Evolutionary conservation across 352 stramenopile genomes (phyloP).

Genomic region (Pythium aphanidermatum): DNA sequence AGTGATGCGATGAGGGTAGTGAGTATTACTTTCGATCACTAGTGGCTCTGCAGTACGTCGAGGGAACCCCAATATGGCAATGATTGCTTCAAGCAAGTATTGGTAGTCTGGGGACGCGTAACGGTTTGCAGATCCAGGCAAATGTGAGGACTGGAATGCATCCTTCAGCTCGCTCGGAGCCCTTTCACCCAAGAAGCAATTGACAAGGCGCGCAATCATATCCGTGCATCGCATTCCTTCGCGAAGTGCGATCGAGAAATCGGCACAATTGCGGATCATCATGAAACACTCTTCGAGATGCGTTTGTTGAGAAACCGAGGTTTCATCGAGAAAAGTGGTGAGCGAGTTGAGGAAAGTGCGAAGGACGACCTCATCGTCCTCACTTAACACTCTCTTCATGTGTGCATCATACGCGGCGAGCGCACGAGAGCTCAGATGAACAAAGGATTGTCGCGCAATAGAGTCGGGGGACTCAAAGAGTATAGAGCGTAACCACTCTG

Average conservation of each 20-base stretch:
- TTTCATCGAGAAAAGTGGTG: conserved; percentile 63
- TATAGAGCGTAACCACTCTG: conserved; percentile 55
- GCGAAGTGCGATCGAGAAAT: conserved; percentile 45
- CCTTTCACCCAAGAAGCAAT: conserved; percentile 78
- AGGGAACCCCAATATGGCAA: conserved; percentile 73
- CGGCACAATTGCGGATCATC: conserved; percentile 70
- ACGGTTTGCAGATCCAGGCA: conserved; percentile 29
- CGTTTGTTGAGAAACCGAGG: conserved; percentile 66
- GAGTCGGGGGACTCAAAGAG: conserved; percentile 84
- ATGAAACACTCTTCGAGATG: conserved; percentile 87
- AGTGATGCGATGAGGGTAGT: conserved; percentile 64
- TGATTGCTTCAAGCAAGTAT: conserved; percentile 85
- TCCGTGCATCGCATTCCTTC: conserved; percentile 45
- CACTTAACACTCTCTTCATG: conserved; percentile 20
- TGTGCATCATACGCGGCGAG: conserved; percentile 63
- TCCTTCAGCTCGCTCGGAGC: conserved; percentile 54
- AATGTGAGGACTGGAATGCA: conserved; percentile 59
- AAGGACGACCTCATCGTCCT: conserved; percentile 21
- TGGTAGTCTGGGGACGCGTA: conserved; percentile 84
- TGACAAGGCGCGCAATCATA: conserved; percentile 75
- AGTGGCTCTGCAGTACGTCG: conserved; percentile 55
- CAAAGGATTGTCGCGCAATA: conserved; percentile 83
- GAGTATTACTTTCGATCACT: conserved; percentile 53
- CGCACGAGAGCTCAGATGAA: conserved; percentile 69
- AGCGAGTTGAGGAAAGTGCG: conserved; percentile 42